Evolutionary conservation across 163 green algal genomes (phyloP).

Genomic region (Trebouxiophyceae sp.): DNA sequence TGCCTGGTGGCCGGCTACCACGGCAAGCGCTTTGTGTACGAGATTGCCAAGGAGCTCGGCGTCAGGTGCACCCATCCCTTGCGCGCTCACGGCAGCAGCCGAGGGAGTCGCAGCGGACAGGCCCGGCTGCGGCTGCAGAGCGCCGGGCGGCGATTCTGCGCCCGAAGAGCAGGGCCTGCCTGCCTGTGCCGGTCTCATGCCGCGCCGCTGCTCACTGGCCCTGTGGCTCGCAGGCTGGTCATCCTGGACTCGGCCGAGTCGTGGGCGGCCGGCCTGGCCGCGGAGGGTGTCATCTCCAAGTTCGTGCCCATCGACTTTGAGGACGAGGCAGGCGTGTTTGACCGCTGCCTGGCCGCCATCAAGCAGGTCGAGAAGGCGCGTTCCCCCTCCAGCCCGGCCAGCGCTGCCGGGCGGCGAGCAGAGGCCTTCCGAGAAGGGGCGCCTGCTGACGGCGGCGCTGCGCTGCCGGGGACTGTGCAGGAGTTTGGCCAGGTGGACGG

Average conservation of each 20-base stretch:
- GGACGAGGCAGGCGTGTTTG: constrained; percentile 16
- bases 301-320: constrained; percentile 23
- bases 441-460: no score
- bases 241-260: not conserved
- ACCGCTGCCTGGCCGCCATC: constrained; percentile 13
- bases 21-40: constrained; percentile 60
- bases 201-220: not conserved
- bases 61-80: no score
- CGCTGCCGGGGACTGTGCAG: no score
- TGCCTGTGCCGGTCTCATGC: no score
- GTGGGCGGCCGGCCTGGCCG: constrained; percentile 15
- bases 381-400: no score
- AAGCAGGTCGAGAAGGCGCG: constrained; percentile 1
- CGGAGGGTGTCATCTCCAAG: constrained; percentile 24
- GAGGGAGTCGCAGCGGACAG: no score
- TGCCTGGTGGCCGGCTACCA: constrained; percentile 67
- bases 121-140: no score
- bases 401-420: no score
- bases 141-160: no score
- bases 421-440: no score
- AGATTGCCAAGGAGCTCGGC: constrained; percentile 38
- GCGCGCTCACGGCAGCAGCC: no score
- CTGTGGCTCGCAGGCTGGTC: constrained; percentile 1
- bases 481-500: constrained; percentile 24
- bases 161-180: no score